phyloP scores from a whole-genome alignment of 768 basidiomycete genomes.

The Harrya chromipes region DNA sequence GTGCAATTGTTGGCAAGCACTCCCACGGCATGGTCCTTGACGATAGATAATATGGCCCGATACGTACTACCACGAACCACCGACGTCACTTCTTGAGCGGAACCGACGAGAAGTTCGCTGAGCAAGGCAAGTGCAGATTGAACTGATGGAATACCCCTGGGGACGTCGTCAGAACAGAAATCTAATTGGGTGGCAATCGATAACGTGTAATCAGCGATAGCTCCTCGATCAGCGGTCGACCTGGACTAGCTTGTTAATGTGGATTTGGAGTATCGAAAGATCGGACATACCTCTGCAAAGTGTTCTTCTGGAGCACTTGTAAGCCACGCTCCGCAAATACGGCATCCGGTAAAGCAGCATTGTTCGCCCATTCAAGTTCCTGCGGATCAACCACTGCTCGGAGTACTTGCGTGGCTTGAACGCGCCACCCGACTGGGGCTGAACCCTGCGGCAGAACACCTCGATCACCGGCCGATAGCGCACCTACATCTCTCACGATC shows the following conservation, averaged over 20 bases:
- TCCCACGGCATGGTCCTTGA: constrained; percentile 40
- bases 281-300: constrained; percentile 39
- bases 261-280: neutral
- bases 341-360: constrained; percentile 39
- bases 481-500: constrained; percentile 14
- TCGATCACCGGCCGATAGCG: neutral
- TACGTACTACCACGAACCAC: constrained; percentile 45
- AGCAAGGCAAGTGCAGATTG: constrained; percentile 35
- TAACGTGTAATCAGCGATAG: constrained; percentile 22
- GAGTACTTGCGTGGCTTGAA: constrained; percentile 27
- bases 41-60: constrained; percentile 36
- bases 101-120: constrained; percentile 41
- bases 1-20: constrained; percentile 32
- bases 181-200: constrained; percentile 13
- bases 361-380: constrained; percentile 53
- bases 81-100: constrained; percentile 43
- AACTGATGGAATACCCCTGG: constrained; percentile 21
- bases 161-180: constrained; percentile 3
- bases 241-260: constrained; percentile 12
- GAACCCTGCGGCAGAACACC: neutral
- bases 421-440: constrained; percentile 17
- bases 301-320: constrained; percentile 39
- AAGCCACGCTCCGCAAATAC: constrained; percentile 45
- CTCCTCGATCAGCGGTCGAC: constrained; percentile 14
- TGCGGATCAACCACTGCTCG: constrained; percentile 45